A percentile compares a stretch with the other conserved stretches of the same genome.
Evolutionary conservation across 2,329 filamentous ascomycete species (phyloP).

Genomic region (Neonectria hederae): DNA sequence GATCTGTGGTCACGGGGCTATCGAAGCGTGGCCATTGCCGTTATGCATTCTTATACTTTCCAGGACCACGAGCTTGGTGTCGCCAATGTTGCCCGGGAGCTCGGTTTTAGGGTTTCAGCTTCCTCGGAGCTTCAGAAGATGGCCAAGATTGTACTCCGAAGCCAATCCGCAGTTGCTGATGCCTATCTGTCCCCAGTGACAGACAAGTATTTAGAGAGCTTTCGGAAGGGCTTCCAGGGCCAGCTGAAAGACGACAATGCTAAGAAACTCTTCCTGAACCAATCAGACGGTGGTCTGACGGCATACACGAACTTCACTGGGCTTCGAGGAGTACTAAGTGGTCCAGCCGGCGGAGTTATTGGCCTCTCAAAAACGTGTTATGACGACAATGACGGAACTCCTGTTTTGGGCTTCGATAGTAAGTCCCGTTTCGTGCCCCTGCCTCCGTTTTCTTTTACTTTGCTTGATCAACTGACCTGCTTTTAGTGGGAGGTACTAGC

Average conservation of each 20-base stretch:
- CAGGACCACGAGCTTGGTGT: constrained; percentile 81
- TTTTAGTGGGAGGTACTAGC: constrained; percentile 66
- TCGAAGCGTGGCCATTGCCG: constrained; percentile 80
- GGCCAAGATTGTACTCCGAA: constrained; percentile 74
- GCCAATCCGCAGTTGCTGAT: constrained; percentile 75
- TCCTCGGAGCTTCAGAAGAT: constrained; percentile 72
- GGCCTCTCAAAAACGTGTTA: constrained; percentile 76
- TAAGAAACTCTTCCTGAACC: constrained; percentile 73
- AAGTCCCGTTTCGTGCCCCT: neutral
- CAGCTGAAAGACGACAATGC: constrained; percentile 49
- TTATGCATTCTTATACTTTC: constrained; percentile 90
- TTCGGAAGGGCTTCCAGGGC: constrained; percentile 70
- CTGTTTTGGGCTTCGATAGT: constrained; percentile 57
- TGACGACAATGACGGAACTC: constrained; percentile 69
- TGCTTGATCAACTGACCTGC: too few species aligned
- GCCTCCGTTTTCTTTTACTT: neutral
- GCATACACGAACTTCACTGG: constrained; percentile 69
- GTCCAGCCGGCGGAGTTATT: constrained; percentile 74
- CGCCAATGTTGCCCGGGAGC: constrained; percentile 75
- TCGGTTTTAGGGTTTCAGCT: constrained; percentile 77
- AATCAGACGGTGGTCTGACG: constrained; percentile 54
- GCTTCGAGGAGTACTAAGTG: constrained; percentile 70
- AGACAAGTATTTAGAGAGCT: constrained; percentile 72
- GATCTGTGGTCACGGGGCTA: constrained; percentile 71
- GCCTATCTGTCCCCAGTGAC: constrained; percentile 77